phyloP scores from a whole-genome alignment of 495 filamentous ascomycete species.

The Hapsidospora chrysogenum region DNA sequence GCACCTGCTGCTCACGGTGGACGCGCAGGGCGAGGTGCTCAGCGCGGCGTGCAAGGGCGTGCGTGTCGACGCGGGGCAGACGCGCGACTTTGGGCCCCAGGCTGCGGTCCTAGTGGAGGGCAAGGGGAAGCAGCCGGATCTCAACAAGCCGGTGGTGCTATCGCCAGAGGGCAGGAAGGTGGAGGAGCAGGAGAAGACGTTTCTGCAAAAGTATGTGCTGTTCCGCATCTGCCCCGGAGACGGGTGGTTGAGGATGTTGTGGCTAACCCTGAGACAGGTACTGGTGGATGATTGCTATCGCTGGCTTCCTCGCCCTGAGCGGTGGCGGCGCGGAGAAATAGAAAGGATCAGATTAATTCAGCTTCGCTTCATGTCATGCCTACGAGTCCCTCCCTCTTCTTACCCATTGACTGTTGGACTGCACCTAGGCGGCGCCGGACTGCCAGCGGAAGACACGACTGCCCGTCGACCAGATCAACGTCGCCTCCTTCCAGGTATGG shows the following conservation, averaged over 20 bases:
- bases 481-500: no score
- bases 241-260: no score
- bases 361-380: no score
- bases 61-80: constrained; percentile 34
- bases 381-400: no score
- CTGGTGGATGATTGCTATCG: constrained; percentile 34
- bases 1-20: constrained; percentile 27
- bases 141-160: constrained; percentile 52
- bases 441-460: no score
- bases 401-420: no score
- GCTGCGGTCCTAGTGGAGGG: constrained; percentile 29
- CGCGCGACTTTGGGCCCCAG: constrained; percentile 38
- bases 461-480: no score
- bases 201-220: constrained; percentile 51
- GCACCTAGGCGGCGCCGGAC: no score
- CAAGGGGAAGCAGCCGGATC: constrained; percentile 32
- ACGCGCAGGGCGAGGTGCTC: constrained; percentile 18
- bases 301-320: constrained; percentile 16
- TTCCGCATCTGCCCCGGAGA: no score
- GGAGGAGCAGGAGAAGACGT: constrained; percentile 43
- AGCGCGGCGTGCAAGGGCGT: constrained; percentile 23
- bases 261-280: constrained; percentile 26
- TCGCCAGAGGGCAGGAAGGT: constrained; percentile 40
- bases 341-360: no score
- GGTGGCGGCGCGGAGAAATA: constrained; percentile 30